Base-by-base conservation (phyloP, 2,329 filamentous ascomycete species). In the Endocalyx cinctus region DNA sequence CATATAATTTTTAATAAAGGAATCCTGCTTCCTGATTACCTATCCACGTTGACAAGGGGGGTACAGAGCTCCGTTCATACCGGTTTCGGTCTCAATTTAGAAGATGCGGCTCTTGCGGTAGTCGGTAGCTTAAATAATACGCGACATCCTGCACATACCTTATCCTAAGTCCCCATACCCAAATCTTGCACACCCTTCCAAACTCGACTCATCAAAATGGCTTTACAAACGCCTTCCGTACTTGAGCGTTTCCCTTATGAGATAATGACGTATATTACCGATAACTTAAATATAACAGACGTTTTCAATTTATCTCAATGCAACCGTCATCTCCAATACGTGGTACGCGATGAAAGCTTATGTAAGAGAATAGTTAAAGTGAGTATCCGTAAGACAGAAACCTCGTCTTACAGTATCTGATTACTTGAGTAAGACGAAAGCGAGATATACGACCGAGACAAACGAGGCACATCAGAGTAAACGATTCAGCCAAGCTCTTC, bases 351-450 rank as follows among this genome's bases (percentile, higher is more conserved):
- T 45, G 67, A 74, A 12, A 66, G 67, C 14, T 69, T 83, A 17
- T 77, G 78, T 27, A 72, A 70, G 28, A 62, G 63, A n/a, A 61
- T 72, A 1, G 61, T 84, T 10, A 63, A 76, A 63, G 82, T 84
- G 57, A 54, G 60, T 49, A 10, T 26, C 18, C 29, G 32, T 14
- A 27, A 8, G 20, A 8, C 20, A 8, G 8, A 23, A 8, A n/a
- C 20, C 8, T 23, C 20, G 8, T n/a, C n/a, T n/a, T 23, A 8
- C 20, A 23, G 20, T n/a, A 8, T 23, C 8, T 23, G 20, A n/a
- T 23, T 23, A 23, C 20, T 23, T n/a, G n/a, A n/a, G 20, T 8
- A 23, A n/a, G n/a, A 23, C 8, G n/a, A n/a, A 8, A 42, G 52
- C 58, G 31, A 55, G 42, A 31, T 11, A 12, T 34, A 28, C 36